Base-by-base conservation (phyloP, 352 stramenopile genomes). In the Phytophthora cryptogea region DNA sequence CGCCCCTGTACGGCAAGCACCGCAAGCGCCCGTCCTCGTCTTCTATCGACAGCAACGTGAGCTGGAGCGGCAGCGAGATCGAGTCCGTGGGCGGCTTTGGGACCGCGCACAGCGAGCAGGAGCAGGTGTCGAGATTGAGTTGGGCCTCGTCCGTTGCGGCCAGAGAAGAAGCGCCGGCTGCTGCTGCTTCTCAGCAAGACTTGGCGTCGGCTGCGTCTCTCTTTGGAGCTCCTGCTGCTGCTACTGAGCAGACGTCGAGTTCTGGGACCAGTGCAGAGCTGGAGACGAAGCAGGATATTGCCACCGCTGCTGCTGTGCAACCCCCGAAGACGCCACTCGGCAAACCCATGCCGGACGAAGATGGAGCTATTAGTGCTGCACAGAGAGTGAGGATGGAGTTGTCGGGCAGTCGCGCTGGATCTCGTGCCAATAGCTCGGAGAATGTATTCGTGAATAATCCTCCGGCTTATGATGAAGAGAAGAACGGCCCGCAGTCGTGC, bases 311-410 rank as follows among this genome's bases (percentile, higher is more conserved):
- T 50, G 43, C 11, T 40, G 72, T 85, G 8, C 59, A 74, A 16
- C 68, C 75, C 5, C 83, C 77, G 3, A 92, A 88, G 62, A 89
- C 80, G 0, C 78, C 78, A 3, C 62, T 74, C 2, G 74, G 79
- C 4, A 75, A 63, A 8, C 72, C 68, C 5, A 46, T 54, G 7
- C 51, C 50, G 8, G 70, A 74, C 16, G 51, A 66, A 9, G 59
- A 72, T 5, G 60, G 63, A 17, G 69, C 51, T n/a, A 66, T 86
- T 10, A 90, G 70, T 48, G 80, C 80, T 4, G 74, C 79, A 7
- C 80, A 91, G 63, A 74, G 73, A 5, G 71, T 86, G 31, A 77
- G 82, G 1, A 70, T 90, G 47, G 83, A 78, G 26, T 43, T 87
- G 11, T 81, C 80, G 0, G 66, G 65, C 44, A 52, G 54, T 43